Conservation (phyloP, 768 basidiomycete species). For the Exidia glandulosa region DNA sequence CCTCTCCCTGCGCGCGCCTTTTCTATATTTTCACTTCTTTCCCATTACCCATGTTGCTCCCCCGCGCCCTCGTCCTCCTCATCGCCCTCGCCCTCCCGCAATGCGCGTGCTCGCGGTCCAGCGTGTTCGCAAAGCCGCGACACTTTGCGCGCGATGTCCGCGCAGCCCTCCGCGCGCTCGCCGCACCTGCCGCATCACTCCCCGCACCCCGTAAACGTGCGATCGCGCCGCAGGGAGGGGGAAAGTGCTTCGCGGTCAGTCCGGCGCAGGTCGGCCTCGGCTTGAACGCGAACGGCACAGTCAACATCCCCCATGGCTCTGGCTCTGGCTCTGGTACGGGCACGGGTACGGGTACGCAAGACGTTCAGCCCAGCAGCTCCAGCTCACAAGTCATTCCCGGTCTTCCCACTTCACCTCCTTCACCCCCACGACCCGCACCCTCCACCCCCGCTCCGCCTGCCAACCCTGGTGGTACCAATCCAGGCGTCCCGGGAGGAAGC, state of each 20-base stretch:
- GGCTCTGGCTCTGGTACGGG: too few relatives aligned
- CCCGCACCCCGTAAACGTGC: not conserved
- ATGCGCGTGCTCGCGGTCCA: not conserved
- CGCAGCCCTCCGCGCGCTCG: slow-evolving; percentile 45
- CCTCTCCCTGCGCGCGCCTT: not conserved
- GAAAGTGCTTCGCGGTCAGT: not conserved
- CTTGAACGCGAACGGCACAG: too few relatives aligned
- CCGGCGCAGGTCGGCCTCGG: slow-evolving; percentile 15
- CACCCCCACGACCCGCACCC: not conserved
- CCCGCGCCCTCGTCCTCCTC: not conserved
- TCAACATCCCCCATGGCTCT: too few relatives aligned
- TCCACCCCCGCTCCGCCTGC: not conserved
- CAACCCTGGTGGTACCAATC: slow-evolving; percentile 8
- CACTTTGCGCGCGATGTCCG: slow-evolving; percentile 56
- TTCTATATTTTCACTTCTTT: not conserved
- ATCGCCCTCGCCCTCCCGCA: not conserved
- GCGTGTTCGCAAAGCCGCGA: not conserved
- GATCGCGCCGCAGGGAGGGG: not conserved
- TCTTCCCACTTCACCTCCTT: not conserved
- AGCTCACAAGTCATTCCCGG: too few relatives aligned
- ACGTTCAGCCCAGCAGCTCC: too few relatives aligned
- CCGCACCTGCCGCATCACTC: slow-evolving; percentile 18
- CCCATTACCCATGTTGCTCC: not conserved
- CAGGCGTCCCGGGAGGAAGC: too few relatives aligned
- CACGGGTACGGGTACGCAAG: too few relatives aligned